Percentiles rank a stretch among this genome's conserved stretches.
These are phyloP conservation scores for Linnemannia elongata DNA, from an alignment of 192 early-diverging fungal species.

Conservation along the genomic window DNA sequence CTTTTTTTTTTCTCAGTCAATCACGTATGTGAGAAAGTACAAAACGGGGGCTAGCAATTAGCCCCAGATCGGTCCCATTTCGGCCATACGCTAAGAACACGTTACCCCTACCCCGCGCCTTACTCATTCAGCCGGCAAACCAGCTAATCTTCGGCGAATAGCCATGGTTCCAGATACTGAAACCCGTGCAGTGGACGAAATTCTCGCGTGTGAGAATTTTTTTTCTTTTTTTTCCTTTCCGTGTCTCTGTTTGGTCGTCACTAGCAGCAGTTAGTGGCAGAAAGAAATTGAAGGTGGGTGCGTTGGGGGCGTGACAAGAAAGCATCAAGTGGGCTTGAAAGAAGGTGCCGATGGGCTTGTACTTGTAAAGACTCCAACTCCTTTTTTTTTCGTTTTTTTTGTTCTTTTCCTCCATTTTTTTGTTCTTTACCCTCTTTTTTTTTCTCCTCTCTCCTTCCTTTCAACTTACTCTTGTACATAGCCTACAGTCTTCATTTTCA, in stretches of 20 bases:
- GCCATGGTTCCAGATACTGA: neutral
- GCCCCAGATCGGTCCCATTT: neutral
- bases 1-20: neutral
- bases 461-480: slow-evolving; percentile 4
- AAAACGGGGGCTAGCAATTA: neutral
- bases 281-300: neutral
- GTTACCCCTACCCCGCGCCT: neutral
- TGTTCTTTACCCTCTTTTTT: neutral
- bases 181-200: neutral
- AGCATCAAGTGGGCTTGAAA: neutral
- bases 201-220: slow-evolving; percentile 5
- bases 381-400: neutral
- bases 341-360: neutral
- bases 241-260: neutral
- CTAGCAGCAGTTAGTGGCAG: neutral
- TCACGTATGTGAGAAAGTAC: neutral
- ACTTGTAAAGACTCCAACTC: neutral
- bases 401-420: neutral
- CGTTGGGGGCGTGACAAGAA: neutral
- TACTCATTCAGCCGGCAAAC: neutral
- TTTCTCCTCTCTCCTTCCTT: neutral
- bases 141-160: neutral
- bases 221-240: neutral
- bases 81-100: too few relatives aligned
- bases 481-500: too few relatives aligned